Base-by-base conservation (phyloP, 2,329 filamentous ascomycete genomes). In the Diaporthe sp. region DNA sequence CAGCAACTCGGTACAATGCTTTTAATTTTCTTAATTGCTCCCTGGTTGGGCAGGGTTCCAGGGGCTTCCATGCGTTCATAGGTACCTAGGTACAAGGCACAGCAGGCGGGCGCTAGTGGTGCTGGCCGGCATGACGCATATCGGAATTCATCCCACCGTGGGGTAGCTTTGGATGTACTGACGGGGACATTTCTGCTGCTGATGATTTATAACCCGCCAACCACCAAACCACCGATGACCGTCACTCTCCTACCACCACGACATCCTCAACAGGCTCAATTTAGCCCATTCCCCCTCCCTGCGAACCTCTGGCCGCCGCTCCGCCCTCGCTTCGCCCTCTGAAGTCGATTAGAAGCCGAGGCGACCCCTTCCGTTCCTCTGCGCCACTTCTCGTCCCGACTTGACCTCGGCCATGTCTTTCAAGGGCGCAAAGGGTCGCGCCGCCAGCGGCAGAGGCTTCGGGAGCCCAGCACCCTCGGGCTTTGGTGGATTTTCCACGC, bases 401-500 rank as follows among this genome's bases (percentile, higher is more conserved):
- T 50, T 35, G 10, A 35, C 17, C 19, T 22, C 38, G 35, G 45
- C 28, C 25, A 76, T 76, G 75, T 69, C 61, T 35, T 50, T 40
- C 10, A 76, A 74, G 40, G 57, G 50, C 22, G 58, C 58, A 19
- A 77, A 77, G 30, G 71, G 71, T 38, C 77, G 77, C 25, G 22
- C 40, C 9, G 52, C 61, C 13, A 69, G 68, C 50, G 73, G 71
- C 47, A 76, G 77, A 69, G 77, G 71, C 58, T 78, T 79, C 30
- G 69, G 76, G 13, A 74, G 73, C 50, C 61, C 77, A 33, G 47
- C 68, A 15, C 77, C 75, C 4, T 78, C 77, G 57, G 80, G 79
- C n/a, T 88, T 88, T 54, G 83, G 83, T 42, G 82, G 82, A 75
- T 86, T 88, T 78, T 81, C 84, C 50, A 84, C 83, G 57, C 77